A percentile compares a stretch with the other conserved stretches of the same genome.
Evolutionary conservation across 352 stramenopile genomes (phyloP).

Genomic region (Stramenopiles sp.): DNA sequence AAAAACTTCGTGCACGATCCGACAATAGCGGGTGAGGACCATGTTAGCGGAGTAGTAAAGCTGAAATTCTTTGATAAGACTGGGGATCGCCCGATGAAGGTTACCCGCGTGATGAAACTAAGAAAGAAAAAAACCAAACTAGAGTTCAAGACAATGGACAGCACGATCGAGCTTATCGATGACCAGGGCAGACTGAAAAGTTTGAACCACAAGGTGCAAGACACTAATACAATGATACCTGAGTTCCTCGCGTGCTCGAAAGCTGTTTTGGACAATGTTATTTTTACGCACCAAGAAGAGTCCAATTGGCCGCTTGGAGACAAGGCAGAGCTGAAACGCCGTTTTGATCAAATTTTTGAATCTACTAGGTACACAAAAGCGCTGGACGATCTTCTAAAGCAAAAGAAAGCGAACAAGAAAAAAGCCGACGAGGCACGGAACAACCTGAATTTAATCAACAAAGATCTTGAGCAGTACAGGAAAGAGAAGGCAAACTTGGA

Average conservation of each 20-base stretch:
- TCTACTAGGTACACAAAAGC: conserved; percentile 92
- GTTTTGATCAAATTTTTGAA: conserved; percentile 99
- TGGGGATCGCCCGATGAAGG: neutral
- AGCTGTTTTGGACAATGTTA: conserved; percentile 93
- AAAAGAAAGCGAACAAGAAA: conserved; percentile 38
- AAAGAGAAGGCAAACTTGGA: conserved; percentile 32
- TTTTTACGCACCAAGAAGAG: conserved; percentile 98
- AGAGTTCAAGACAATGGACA: neutral
- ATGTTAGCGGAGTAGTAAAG: neutral
- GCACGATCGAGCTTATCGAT: neutral
- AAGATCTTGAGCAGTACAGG: conserved; percentile 22
- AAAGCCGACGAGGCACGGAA: conserved; percentile 27
- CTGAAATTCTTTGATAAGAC: neutral
- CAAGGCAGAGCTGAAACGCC: conserved; percentile 89
- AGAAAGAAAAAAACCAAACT: neutral
- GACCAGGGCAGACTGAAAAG: neutral
- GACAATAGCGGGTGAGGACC: conserved; percentile 32
- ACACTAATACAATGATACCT: conserved; percentile 30
- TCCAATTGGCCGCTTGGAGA: conserved; percentile 90
- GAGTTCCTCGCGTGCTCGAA: conserved; percentile 85
- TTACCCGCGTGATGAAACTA: neutral
- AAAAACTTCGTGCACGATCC: conserved; percentile 92
- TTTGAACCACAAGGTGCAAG: conserved; percentile 26
- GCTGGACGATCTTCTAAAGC: conserved; percentile 55
- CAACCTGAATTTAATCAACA: conserved; percentile 29